Percentiles rank a stretch among this genome's conserved stretches.
Conservation (phyloP, 805 yeast genomes). For the Candida sonorensis region DNA sequence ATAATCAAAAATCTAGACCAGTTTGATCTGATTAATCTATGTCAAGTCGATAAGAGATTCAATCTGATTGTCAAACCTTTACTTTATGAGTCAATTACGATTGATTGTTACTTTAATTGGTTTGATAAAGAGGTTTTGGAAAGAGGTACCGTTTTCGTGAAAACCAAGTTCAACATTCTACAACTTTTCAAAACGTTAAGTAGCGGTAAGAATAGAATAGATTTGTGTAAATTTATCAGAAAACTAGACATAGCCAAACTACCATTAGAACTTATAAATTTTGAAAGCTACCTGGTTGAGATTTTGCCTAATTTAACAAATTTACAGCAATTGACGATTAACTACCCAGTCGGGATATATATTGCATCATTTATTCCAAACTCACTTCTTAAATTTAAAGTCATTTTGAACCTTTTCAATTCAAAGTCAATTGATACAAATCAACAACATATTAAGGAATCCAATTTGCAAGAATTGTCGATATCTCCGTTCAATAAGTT, state of each 20-base stretch:
- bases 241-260: slow-evolving; percentile 11
- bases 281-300: slow-evolving; percentile 13
- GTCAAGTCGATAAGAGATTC: slow-evolving; percentile 6
- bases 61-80: slow-evolving; percentile 4
- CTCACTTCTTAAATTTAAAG: too few relatives aligned
- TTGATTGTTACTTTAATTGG: slow-evolving; percentile 17
- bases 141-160: slow-evolving; percentile 8
- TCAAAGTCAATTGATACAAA: too few relatives aligned
- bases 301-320: slow-evolving; percentile 5
- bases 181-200: slow-evolving; percentile 3
- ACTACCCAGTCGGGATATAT: neutral
- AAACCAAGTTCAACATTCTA: slow-evolving; percentile 10
- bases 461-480: too few relatives aligned
- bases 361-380: neutral
- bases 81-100: slow-evolving; percentile 16
- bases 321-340: slow-evolving; percentile 5
- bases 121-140: slow-evolving; percentile 20
- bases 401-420: too few relatives aligned
- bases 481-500: too few relatives aligned
- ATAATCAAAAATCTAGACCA: slow-evolving; percentile 16
- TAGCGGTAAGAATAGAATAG: neutral
- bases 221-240: slow-evolving; percentile 9
- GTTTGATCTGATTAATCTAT: slow-evolving; percentile 17
- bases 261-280: slow-evolving; percentile 24
- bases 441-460: too few relatives aligned